Percentiles rank a stretch among this genome's conserved stretches.
Evolutionary conservation across 2,329 filamentous ascomycete genomes (phyloP).

Genomic region (Neoscytalidium dimidiatum): DNA sequence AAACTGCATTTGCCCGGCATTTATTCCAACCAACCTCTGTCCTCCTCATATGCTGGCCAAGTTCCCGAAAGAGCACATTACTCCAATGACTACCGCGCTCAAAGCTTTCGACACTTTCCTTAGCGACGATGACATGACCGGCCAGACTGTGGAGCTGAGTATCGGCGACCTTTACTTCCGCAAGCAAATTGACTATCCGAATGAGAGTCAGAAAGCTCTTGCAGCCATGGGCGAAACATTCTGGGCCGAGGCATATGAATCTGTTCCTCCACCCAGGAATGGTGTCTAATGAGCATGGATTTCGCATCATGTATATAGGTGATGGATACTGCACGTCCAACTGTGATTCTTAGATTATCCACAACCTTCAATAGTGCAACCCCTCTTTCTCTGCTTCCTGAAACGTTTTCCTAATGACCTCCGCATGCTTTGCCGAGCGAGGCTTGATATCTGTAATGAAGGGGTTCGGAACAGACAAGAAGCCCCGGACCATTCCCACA

Average conservation of each 20-base stretch:
- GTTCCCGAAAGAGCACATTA: conserved; percentile 43
- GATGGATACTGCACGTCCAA: no score
- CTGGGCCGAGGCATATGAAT: conserved; percentile 36
- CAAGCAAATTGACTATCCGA: conserved; percentile 39
- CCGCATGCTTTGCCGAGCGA: conserved; percentile 27
- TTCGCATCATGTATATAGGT: no score
- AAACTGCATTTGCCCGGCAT: conserved; percentile 44
- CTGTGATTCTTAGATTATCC: neutral
- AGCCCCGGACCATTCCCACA: conserved; percentile 32
- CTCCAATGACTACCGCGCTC: conserved; percentile 42
- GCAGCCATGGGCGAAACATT: conserved; percentile 31
- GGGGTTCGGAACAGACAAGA: conserved; percentile 33
- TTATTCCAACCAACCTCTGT: conserved; percentile 42
- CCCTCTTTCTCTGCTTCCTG: conserved; percentile 28
- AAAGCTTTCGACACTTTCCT: conserved; percentile 43
- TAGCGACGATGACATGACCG: conserved; percentile 36
- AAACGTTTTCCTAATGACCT: conserved; percentile 29
- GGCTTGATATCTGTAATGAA: conserved; percentile 35
- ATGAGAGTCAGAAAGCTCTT: conserved; percentile 44
- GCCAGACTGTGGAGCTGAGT: conserved; percentile 44
- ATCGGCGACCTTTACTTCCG: conserved; percentile 45
- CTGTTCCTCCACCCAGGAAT: conserved; percentile 26
- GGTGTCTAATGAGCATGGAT: neutral
- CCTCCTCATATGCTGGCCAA: conserved; percentile 39
- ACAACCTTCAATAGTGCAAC: conserved; percentile 9